Evolutionary conservation across 169 alveolate genomes (phyloP).

Genomic region (Plasmodium falciparum): DNA sequence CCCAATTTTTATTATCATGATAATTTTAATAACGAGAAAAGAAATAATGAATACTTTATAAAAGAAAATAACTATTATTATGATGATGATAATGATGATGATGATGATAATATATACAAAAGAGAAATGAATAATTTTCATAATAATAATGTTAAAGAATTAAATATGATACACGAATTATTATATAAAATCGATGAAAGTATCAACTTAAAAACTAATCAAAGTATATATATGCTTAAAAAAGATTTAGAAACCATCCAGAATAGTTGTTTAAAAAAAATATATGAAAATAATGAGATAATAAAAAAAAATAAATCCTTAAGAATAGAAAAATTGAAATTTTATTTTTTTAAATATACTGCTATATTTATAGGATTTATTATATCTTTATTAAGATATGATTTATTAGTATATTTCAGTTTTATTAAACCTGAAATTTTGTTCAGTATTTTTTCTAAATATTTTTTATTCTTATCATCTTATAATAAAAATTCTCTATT

Average conservation of each 20-base stretch:
- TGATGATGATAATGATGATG: neutral
- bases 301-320: conserved; percentile 50
- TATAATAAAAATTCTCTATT: conserved; percentile 69
- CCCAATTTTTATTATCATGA: neutral
- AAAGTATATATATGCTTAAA: conserved; percentile 71
- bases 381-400: conserved; percentile 64
- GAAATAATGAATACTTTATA: neutral
- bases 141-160: conserved; percentile 15
- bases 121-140: neutral
- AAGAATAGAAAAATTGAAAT: conserved; percentile 55
- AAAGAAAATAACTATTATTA: neutral
- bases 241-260: conserved; percentile 38
- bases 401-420: conserved; percentile 56
- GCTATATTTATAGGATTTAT: conserved; percentile 54
- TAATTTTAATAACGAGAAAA: neutral
- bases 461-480: conserved; percentile 49
- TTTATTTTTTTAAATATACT: conserved; percentile 53
- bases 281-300: conserved; percentile 36
- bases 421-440: conserved; percentile 54
- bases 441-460: conserved; percentile 58
- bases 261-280: conserved; percentile 32
- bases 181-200: conserved; percentile 52
- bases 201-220: conserved; percentile 56
- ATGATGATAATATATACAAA: neutral
- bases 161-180: conserved; percentile 60